These are phyloP conservation scores for Metschnikowia matae DNA, from an alignment of 805 yeast species.

Conservation along the genomic window DNA sequence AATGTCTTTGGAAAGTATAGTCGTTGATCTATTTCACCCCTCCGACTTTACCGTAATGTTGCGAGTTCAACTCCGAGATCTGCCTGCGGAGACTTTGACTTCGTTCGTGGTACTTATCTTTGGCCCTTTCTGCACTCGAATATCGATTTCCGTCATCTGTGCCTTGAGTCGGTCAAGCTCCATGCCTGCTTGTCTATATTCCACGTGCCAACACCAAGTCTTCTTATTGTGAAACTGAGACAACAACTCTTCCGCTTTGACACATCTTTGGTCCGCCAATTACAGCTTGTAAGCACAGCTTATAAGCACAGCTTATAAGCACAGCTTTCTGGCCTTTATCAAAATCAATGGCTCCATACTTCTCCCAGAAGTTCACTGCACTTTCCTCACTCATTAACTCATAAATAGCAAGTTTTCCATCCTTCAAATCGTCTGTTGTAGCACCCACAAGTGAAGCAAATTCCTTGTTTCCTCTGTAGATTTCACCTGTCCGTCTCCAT, in stretches of 20 bases:
- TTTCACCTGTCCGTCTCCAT: constrained; percentile 97
- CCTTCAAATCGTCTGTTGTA: constrained; percentile 82
- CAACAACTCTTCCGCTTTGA: constrained; percentile 79
- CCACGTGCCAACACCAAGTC: no score
- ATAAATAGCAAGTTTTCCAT: constrained; percentile 87
- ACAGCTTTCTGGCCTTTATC: constrained; percentile 96
- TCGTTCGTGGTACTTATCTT: constrained; percentile 57
- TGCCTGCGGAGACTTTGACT: constrained; percentile 47
- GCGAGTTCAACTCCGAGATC: constrained; percentile 54
- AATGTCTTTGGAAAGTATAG: no score
- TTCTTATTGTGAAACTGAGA: constrained; percentile 86
- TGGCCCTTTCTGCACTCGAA: constrained; percentile 56
- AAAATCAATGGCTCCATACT: constrained; percentile 93
- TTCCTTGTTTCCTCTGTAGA: constrained; percentile 91
- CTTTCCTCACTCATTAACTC: constrained; percentile 94
- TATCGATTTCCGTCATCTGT: constrained; percentile 45
- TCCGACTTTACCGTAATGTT: constrained; percentile 74
- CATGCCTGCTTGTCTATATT: constrained; percentile 43
- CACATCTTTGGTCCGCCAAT: constrained; percentile 77
- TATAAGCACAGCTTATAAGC: no score
- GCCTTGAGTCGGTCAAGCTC: constrained; percentile 36
- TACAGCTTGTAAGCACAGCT: constrained; percentile 95
- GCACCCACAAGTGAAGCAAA: constrained; percentile 92
- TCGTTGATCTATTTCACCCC: constrained; percentile 80
- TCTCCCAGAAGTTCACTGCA: constrained; percentile 96